A percentile compares a stretch with the other conserved stretches of the same genome.
Conservation (phyloP, 768 basidiomycete genomes). For the Russula ochroleuca region DNA sequence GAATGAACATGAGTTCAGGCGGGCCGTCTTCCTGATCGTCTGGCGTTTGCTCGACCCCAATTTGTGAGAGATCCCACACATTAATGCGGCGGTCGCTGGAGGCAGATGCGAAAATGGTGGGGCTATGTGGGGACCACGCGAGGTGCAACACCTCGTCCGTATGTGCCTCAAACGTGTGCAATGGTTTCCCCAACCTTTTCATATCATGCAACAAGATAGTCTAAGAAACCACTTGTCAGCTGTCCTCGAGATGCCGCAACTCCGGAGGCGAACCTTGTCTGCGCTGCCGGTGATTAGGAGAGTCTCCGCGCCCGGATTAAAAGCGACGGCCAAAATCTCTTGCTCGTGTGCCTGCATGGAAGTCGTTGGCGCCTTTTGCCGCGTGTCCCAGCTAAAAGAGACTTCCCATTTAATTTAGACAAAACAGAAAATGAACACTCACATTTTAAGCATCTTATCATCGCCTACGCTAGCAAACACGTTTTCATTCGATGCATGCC, state of each 20-base stretch:
- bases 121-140: slow-evolving; percentile 91
- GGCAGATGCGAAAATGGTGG: slow-evolving; percentile 90
- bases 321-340: slow-evolving; percentile 88
- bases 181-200: slow-evolving; percentile 62
- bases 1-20: slow-evolving; percentile 92
- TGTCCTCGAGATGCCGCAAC: neutral
- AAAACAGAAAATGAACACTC: slow-evolving; percentile 33
- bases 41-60: slow-evolving; percentile 94
- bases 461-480: slow-evolving; percentile 95
- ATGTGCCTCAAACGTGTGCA: slow-evolving; percentile 92
- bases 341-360: slow-evolving; percentile 81
- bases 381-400: slow-evolving; percentile 80
- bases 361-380: slow-evolving; percentile 63
- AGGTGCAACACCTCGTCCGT: slow-evolving; percentile 92
- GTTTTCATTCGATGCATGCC: slow-evolving; percentile 79
- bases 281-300: slow-evolving; percentile 88
- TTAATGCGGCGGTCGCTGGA: slow-evolving; percentile 92
- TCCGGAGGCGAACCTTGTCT: slow-evolving; percentile 66
- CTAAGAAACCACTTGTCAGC: slow-evolving; percentile 39
- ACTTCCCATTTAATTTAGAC: slow-evolving; percentile 12
- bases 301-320: slow-evolving; percentile 75
- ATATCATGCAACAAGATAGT: slow-evolving; percentile 86
- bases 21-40: slow-evolving; percentile 99
- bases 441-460: slow-evolving; percentile 93
- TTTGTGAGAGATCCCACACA: slow-evolving; percentile 88